Percentiles rank a stretch among this genome's conserved stretches.
phyloP scores from a whole-genome alignment of 495 filamentous ascomycete genomes.

The Penicillium manginii region DNA sequence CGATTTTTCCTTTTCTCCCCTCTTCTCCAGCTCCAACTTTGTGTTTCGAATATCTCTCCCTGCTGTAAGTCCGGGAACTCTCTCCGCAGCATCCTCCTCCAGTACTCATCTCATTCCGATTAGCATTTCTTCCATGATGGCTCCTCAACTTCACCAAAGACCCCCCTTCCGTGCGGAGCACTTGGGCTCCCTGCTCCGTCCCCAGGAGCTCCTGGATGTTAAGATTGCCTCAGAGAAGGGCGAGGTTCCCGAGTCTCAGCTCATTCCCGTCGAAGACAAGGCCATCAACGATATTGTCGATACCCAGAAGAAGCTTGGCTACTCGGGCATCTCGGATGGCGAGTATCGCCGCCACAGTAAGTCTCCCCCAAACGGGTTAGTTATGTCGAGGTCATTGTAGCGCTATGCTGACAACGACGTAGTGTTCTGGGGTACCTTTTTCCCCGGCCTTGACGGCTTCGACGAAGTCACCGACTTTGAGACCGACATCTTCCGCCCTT shows the following conservation, averaged over 20 bases:
- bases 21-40: not conserved
- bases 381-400: no score
- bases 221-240: constrained; percentile 61
- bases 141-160: constrained; percentile 53
- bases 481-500: constrained; percentile 67
- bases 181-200: constrained; percentile 79
- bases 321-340: constrained; percentile 71
- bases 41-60: not conserved
- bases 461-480: constrained; percentile 62
- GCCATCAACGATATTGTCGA: constrained; percentile 69
- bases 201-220: constrained; percentile 67
- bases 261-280: constrained; percentile 61
- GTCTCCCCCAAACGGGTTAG: constrained; percentile 3
- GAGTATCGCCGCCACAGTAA: constrained; percentile 72
- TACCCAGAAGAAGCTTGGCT: constrained; percentile 67
- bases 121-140: constrained; percentile 31
- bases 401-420: not conserved
- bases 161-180: constrained; percentile 86
- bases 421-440: constrained; percentile 77
- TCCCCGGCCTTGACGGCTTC: constrained; percentile 74
- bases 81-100: not conserved
- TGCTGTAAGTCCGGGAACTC: not conserved
- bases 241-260: constrained; percentile 39
- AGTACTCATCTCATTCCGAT: not conserved
- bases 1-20: constrained; percentile 1